These are phyloP conservation scores for Suhomyces bolitotheri DNA, from an alignment of 1,139 yeast genomes.

Conservation along the genomic window DNA sequence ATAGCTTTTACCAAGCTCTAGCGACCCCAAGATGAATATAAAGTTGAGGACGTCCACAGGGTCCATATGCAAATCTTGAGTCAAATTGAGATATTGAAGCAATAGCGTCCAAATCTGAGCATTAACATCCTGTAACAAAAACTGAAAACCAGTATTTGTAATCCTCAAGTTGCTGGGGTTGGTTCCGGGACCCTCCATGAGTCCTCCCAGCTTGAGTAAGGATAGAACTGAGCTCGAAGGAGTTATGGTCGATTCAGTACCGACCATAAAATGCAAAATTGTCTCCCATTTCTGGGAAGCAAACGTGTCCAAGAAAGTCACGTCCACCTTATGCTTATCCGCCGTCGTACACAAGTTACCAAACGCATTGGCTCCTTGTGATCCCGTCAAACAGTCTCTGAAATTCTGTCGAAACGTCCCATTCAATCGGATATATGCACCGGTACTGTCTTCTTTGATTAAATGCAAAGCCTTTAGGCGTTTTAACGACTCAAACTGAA, in stretches of 20 bases:
- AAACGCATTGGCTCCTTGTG: constrained; percentile 50
- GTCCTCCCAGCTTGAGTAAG: constrained; percentile 69
- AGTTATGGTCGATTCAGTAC: constrained; percentile 65
- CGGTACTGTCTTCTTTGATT: constrained; percentile 61
- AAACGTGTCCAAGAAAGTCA: constrained; percentile 70
- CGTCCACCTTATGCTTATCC: constrained; percentile 53
- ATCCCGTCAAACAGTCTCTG: constrained; percentile 83
- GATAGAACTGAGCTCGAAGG: constrained; percentile 73
- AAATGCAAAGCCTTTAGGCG: constrained; percentile 75
- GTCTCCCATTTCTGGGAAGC: constrained; percentile 93
- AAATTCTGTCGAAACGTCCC: constrained; percentile 74
- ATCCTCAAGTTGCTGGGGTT: constrained; percentile 56
- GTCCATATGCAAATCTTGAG: constrained; percentile 86
- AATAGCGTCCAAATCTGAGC: constrained; percentile 94
- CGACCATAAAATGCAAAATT: constrained; percentile 96
- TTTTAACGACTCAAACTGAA: constrained; percentile 76
- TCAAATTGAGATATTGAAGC: constrained; percentile 80
- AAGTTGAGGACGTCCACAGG: constrained; percentile 95
- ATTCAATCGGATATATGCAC: constrained; percentile 61
- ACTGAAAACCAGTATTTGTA: constrained; percentile 92
- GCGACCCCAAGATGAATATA: constrained; percentile 87
- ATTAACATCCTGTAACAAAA: constrained; percentile 84
- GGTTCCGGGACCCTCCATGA: constrained; percentile 65
- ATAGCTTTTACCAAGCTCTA: constrained; percentile 88
- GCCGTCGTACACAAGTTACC: constrained; percentile 37